Evolutionary conservation across 2,329 filamentous ascomycete genomes (phyloP).

Genomic region (Alternaria triticina): DNA sequence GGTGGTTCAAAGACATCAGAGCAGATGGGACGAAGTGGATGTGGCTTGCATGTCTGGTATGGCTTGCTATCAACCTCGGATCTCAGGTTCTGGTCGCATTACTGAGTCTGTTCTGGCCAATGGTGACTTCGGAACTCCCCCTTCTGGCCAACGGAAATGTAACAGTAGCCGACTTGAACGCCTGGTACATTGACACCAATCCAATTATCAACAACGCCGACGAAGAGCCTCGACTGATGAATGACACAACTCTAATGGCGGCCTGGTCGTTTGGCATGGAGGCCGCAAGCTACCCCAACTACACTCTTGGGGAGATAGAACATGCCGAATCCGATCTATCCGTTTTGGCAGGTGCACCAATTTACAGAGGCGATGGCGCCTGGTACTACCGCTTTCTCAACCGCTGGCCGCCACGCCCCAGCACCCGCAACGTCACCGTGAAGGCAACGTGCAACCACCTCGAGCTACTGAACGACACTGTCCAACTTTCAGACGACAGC

Average conservation of each 20-base stretch:
- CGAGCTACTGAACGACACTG: constrained; percentile 9
- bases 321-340: constrained; percentile 20
- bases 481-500: not conserved
- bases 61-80: constrained; percentile 42
- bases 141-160: constrained; percentile 39
- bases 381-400: constrained; percentile 44
- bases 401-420: constrained; percentile 19
- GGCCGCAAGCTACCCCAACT: constrained; percentile 29
- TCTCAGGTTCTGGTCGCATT: constrained; percentile 44
- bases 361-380: constrained; percentile 29
- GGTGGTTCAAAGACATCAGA: constrained; percentile 39
- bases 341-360: constrained; percentile 27
- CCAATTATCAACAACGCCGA: no score
- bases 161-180: constrained; percentile 30
- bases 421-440: no score
- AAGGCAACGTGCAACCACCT: constrained; percentile 1
- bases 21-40: constrained; percentile 42
- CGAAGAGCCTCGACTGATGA: no score
- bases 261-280: constrained; percentile 32
- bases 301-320: no score
- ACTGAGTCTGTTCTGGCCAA: constrained; percentile 44
- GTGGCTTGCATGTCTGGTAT: constrained; percentile 41
- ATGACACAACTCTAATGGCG: no score
- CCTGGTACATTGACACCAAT: constrained; percentile 24
- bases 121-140: constrained; percentile 36